Evolutionary conservation across 306 rosid genomes (phyloP), one percentile per base, ranked within the genome.

Genomic region (Bauhinia variegata): DNA sequence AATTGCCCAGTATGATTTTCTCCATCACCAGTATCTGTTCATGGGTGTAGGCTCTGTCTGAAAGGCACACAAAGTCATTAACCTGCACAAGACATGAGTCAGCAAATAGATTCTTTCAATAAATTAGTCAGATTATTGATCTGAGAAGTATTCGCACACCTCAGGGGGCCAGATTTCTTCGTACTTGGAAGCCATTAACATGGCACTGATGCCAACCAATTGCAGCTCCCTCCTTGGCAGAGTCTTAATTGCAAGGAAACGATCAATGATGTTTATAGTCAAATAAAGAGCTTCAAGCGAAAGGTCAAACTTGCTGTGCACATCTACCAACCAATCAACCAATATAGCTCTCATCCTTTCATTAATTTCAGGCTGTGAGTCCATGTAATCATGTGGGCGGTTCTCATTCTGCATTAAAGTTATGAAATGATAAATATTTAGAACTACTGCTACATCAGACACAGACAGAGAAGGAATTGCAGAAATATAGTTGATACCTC

Each of bases 261-360:
- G 82, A n/a, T 86, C 91, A 13, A 83, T 67, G 17, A 86, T 63
- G 48, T 86, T 83, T 60, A 71, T 70, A 10, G 86, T 75, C 6
- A 84, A 79, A 55, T 84, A 84, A 37, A 84, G 79, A 5, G 84
- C 77, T 61, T 92, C 97, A 0, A 68, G 75, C 0, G 97, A 85
- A 54, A 89, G 97, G 0, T 92, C 92, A 31, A 92, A 89, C 59
- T 80, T 92, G 37, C 68, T 49, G 63, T 89, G 91, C 0, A 92
- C 97, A 72, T 85, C 95, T 2, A 77, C 77, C 43, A 92, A 78
- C 97, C 97, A 92, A 67, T 92, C 96, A 62, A 92, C 68, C 74
- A 92, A 67, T 30, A 92, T 92, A 6, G 90, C 92, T 68, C 97
- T 92, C 97, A 92, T 89, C 61, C 61, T 77, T 28, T 74, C 83